phyloP scores from a whole-genome alignment of 2,329 filamentous ascomycete species.

The Colletotrichum somersetense region DNA sequence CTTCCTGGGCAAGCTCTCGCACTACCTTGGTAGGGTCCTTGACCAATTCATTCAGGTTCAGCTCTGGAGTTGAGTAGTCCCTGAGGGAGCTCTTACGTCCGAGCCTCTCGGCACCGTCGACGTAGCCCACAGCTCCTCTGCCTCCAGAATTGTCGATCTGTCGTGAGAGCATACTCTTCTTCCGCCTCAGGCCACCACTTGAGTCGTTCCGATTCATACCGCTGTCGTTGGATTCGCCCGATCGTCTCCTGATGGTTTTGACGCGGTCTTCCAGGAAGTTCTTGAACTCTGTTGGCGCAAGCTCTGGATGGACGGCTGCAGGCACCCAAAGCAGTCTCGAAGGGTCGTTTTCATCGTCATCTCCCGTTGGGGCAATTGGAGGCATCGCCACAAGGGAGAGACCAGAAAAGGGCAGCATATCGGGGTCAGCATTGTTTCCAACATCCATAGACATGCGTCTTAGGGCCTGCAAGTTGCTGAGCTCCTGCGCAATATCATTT shows the following conservation, averaged over 20 bases:
- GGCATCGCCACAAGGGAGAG: constrained; percentile 77
- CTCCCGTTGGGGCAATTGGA: constrained; percentile 76
- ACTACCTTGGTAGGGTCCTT: constrained; percentile 81
- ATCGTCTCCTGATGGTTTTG: constrained; percentile 87
- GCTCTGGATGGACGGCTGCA: constrained; percentile 90
- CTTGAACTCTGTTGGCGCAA: constrained; percentile 96
- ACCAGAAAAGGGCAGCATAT: constrained; percentile 79
- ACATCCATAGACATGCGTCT: constrained; percentile 97
- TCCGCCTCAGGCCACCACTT: constrained; percentile 76
- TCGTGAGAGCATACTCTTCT: constrained; percentile 95
- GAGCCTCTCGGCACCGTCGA: constrained; percentile 85
- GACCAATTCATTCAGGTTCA: constrained; percentile 85
- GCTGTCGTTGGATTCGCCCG: constrained; percentile 74
- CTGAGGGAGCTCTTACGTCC: constrained; percentile 78
- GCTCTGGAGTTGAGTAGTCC: constrained; percentile 65
- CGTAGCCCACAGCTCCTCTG: constrained; percentile 72
- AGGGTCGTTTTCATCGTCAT: constrained; percentile 87
- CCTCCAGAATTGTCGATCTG: constrained; percentile 83
- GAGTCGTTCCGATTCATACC: constrained; percentile 65
- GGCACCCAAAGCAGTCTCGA: constrained; percentile 96
- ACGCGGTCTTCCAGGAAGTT: constrained; percentile 95
- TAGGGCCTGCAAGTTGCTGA: constrained; percentile 91
- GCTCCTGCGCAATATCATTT: constrained; percentile 88
- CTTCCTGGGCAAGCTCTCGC: constrained; percentile 74
- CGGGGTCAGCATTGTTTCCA: constrained; percentile 77